phyloP scores from a whole-genome alignment of 2,329 filamentous ascomycete genomes.

The Colletotrichum euphorbiae region DNA sequence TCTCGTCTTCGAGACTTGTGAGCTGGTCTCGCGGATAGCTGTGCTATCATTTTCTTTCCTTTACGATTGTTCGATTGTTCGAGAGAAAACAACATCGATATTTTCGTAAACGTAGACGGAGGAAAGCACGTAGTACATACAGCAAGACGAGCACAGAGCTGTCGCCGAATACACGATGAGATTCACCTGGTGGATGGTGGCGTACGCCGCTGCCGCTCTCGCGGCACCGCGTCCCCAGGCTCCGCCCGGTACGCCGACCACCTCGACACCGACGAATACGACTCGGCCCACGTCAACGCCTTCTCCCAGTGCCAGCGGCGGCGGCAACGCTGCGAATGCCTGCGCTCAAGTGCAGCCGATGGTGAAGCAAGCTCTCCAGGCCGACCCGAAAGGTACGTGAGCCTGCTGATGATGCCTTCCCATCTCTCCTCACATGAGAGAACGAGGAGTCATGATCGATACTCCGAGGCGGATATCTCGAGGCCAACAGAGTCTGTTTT shows the following conservation, averaged over 20 bases:
- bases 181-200: conserved; percentile 30
- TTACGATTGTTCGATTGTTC: background rate
- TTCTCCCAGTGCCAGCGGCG: background rate
- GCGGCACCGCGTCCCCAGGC: conserved; percentile 30
- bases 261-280: conserved; percentile 5
- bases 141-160: conserved; percentile 1
- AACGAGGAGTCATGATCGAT: background rate
- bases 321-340: background rate
- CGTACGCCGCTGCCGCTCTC: conserved; percentile 30
- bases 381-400: conserved; percentile 32
- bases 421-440: background rate
- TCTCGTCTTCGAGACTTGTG: conserved; percentile 32
- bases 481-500: background rate
- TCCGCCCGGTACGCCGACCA: conserved; percentile 14
- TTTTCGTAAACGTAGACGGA: background rate
- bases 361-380: conserved; percentile 6
- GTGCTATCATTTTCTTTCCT: conserved; percentile 27
- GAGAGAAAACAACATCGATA: background rate
- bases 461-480: background rate
- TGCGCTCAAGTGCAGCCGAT: conserved; percentile 30
- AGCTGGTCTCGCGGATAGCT: conserved; percentile 39
- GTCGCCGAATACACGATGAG: conserved; percentile 19
- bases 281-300: conserved; percentile 14
- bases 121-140: background rate
- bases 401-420: background rate